Percentiles rank a stretch among this genome's conserved stretches.
phyloP scores from a whole-genome alignment of 2,329 filamentous ascomycete genomes.

The Fusarium agapanthi region DNA sequence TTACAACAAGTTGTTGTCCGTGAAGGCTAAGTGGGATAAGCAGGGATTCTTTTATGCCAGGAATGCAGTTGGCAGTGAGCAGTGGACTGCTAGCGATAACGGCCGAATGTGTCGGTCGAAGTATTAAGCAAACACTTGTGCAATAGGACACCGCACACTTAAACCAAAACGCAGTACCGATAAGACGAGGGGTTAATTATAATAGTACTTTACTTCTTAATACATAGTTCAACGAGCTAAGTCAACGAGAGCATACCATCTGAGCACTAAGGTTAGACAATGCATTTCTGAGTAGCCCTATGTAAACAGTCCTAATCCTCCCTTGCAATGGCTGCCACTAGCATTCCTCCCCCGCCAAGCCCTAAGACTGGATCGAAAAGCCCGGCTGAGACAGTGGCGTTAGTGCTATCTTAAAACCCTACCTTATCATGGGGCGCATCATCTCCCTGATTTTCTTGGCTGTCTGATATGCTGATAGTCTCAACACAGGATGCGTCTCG shows the following conservation, averaged over 20 bases:
- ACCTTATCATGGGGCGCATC: background rate
- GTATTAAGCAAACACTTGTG: background rate
- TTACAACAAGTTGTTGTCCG: slow-evolving; percentile 50
- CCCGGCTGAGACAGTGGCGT: background rate
- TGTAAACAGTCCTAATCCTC: background rate
- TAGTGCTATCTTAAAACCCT: background rate
- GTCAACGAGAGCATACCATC: background rate
- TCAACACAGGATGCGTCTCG: background rate
- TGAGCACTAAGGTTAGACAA: no score
- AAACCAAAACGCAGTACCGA: background rate
- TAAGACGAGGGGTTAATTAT: background rate
- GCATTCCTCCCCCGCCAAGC: background rate
- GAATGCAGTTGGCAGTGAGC: slow-evolving; percentile 61
- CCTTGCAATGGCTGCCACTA: background rate
- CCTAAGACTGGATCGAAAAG: background rate
- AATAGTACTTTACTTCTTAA: background rate
- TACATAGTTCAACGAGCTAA: background rate
- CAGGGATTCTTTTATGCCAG: slow-evolving; percentile 54
- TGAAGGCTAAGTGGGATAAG: slow-evolving; percentile 63
- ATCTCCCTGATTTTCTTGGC: background rate
- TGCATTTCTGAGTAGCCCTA: background rate
- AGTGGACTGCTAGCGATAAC: slow-evolving; percentile 47
- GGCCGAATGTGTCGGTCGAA: slow-evolving; percentile 33
- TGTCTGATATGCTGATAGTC: background rate
- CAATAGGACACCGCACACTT: background rate